Evolutionary conservation across 331 rosid species (phyloP), one percentile per base, ranked within the genome.

Genomic region (Malus hybrid): DNA sequence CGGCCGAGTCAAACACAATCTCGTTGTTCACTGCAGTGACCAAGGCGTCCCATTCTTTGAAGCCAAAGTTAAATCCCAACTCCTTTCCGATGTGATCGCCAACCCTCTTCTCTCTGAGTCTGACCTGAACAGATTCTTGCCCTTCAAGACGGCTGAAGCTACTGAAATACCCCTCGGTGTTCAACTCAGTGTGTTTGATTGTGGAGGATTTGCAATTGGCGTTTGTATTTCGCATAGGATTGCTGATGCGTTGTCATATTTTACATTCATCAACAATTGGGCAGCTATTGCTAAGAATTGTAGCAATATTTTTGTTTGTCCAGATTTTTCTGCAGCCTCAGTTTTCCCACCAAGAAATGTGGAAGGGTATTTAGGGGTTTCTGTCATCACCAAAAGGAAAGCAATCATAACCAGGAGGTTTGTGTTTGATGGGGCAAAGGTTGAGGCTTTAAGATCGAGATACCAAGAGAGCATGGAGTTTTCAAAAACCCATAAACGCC

Each of bases 171-270:
- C 67, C 15, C 56, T 80, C 29, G 84, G 80, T 10, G 63, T 79
- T 24, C 84, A 79, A 44, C 48, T 76, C n/a, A 83, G 68, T 30
- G 65, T 76, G 71, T 83, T 83, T 69, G 44, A n/a, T 4, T 83
- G 84, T 50, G 83, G 84, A 20, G 84, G 80, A 52, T 14, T 80
- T 33, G 74, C 63, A 16, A 10, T 75, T 32, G 80, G 80, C 8
- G 26, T 75, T 18, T 62, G 65, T 60, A 5, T 64, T 6, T 80
- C 84, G 19, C 80, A 80, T 14, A 65, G 77, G 32, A 30, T 80
- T 15, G 76, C 39, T 10, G 84, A 80, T 24, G 77, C 26, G 44
- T 24, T 55, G 28, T 75, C 84, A 28, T 63, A 6, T 30, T 70
- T 53, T 61, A 75, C 61, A 2, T 77, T 75, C 16, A 26, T 75